These are phyloP conservation scores for Breynia disticha DNA, from an alignment of 441 rosid genomes.

Conservation along the genomic window DNA sequence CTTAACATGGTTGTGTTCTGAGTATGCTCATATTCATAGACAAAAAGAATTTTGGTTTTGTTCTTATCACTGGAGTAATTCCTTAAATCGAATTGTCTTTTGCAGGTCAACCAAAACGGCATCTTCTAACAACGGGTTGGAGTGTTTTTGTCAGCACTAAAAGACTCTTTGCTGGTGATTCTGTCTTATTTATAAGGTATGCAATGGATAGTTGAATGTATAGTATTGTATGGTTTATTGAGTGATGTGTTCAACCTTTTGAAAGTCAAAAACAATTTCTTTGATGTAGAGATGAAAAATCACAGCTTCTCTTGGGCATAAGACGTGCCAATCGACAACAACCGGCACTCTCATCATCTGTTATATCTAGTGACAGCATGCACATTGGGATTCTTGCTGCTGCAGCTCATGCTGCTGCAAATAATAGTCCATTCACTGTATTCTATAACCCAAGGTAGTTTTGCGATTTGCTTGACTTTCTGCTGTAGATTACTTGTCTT, in stretches of 20 bases:
- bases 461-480: not conserved
- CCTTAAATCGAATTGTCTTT: not conserved
- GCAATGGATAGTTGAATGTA: conserved; percentile 1
- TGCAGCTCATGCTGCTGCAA: conserved; percentile 76
- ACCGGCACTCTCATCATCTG: conserved; percentile 57
- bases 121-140: conserved; percentile 91
- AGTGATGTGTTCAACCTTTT: not conserved
- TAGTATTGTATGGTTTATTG: not conserved
- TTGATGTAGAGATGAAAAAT: conserved; percentile 52
- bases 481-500: conserved; percentile 1
- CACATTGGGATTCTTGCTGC: conserved; percentile 75
- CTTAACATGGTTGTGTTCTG: too few species aligned
- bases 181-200: conserved; percentile 85
- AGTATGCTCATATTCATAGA: too few species aligned
- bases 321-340: conserved; percentile 60
- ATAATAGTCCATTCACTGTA: conserved; percentile 54
- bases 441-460: conserved; percentile 64
- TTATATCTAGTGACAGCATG: conserved; percentile 71
- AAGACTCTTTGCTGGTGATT: conserved; percentile 89
- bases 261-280: conserved; percentile 14
- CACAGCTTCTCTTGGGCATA: conserved; percentile 55
- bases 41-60: too few species aligned
- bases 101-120: conserved; percentile 92
- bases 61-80: too few species aligned
- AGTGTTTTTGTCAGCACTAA: conserved; percentile 89